A percentile compares a stretch with the other conserved stretches of the same genome.
These are phyloP conservation scores for Cercospora nicotianae DNA, from an alignment of 2,329 filamentous ascomycete genomes.

Conservation along the genomic window DNA sequence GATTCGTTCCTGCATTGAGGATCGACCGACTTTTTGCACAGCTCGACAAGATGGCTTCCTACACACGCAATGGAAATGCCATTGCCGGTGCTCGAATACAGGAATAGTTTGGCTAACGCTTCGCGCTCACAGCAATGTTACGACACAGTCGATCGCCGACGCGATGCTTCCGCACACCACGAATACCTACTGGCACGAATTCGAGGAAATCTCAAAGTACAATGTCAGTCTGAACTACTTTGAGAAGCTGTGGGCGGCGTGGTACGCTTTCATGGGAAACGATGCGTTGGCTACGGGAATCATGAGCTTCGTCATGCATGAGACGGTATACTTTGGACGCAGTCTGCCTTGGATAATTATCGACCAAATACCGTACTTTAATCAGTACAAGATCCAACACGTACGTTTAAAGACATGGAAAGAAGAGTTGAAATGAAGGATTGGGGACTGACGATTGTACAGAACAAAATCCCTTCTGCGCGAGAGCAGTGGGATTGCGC, in stretches of 20 bases:
- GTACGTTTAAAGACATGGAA: slow-evolving; percentile 52
- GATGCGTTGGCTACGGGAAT: slow-evolving; percentile 95
- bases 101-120: not conserved
- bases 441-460: slow-evolving; percentile 20
- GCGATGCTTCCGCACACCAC: slow-evolving; percentile 44
- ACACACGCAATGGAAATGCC: not conserved
- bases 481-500: slow-evolving; percentile 95
- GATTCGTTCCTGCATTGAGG: slow-evolving; percentile 13
- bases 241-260: slow-evolving; percentile 90
- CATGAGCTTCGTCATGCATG: slow-evolving; percentile 96
- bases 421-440: slow-evolving; percentile 17
- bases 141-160: slow-evolving; percentile 37
- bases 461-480: slow-evolving; percentile 84
- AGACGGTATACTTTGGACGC: slow-evolving; percentile 90
- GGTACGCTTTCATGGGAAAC: slow-evolving; percentile 98
- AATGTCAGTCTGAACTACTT: slow-evolving; percentile 84
- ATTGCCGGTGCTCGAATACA: not conserved
- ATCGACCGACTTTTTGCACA: not conserved
- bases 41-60: not conserved
- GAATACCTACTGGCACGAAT: slow-evolving; percentile 65
- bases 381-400: slow-evolving; percentile 91
- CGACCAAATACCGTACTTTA: slow-evolving; percentile 82
- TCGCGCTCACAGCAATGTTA: slow-evolving; percentile 35
- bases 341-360: slow-evolving; percentile 90
- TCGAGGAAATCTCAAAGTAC: slow-evolving; percentile 64